Evolutionary conservation across 768 basidiomycete species (phyloP), one percentile per base, ranked within the genome.

Genomic region (Amanita pseudoporphyria): DNA sequence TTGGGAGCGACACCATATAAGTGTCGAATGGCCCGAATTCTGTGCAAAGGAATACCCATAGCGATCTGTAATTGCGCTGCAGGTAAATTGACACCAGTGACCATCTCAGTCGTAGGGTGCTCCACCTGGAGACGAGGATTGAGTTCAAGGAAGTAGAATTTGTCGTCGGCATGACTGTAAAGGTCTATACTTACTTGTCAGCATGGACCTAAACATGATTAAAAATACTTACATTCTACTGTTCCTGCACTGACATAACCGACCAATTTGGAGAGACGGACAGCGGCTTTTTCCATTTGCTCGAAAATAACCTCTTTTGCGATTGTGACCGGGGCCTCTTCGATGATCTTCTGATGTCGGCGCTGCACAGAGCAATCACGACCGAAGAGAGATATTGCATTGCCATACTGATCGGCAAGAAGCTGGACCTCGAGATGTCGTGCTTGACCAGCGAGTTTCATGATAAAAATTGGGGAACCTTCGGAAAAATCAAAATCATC

Each of bases 61-160:
- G 96, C 91, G 55, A 99, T 74, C 64, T 97, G 95, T 41, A 98
- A 79, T 64, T 99, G 96, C 9, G 96, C 89, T 49, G 94, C 93
- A 21, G 96, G 96, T 45, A 99, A 79, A 67, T 97, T 96, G 69
- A 97, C 95, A 9, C 96, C 96, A 3, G 87, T 84, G n/a, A 98
- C 96, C 91, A 98, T 99, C 67, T 99, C 96, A 18, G 96, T 99
- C 9, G 96, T 99, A 9, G 96, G 96, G 66, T 99, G 96, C 71
- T 99, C 96, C 60, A 99, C 96, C 71, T 99, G 96, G 18, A 99
- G 84, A 77, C 96, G 94, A 40, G 96, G 96, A 67, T 99, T 99
- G 53, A 99, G 80, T 67, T 99, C 96, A 54, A 99, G 77, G 78
- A 99, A 99, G 71, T 87, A 91, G 71, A 98, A 99, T 24, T 82